Evolutionary conservation across 176 grass and related monocot species (phyloP), one percentile per base, ranked within the genome.

Genomic region (Hordeum vulgare): DNA sequence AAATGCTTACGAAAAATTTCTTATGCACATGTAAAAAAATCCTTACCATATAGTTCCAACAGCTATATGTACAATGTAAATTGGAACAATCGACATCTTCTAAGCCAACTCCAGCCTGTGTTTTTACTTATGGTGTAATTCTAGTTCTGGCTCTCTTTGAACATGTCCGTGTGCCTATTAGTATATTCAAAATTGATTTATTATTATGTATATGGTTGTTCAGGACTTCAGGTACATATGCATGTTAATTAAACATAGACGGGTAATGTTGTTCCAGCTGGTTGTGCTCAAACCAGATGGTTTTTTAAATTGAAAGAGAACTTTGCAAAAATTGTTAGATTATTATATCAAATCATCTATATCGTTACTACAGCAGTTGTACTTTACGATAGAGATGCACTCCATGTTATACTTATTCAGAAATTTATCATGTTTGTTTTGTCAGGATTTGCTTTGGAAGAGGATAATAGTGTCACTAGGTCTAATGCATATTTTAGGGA

Each of bases 281-380:
- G 88, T 79, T 84, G 93, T 93, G n/a, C 91, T 99, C 42, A 99
- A 99, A 94, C 68, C 88, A 54, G 89, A 99, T 73, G 96, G 91
- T 96, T 99, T 78, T 99, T 99, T 67, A 82, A 96, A 61, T 77
- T 99, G 36, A 99, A 99, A 85, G 96, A 99, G 88, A 99, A 99
- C 75, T 81, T 90, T 66, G 89, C 96, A 58, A 90, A 81, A 94
- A 84, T 59, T 93, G 96, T 96, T 63, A 82, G 91, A 66, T 51
- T 58, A 24, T 2, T 79, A 18, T 74, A 51, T 78, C 45, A 85
- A 41, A 54, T 62, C 11, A 1, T 41, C 7, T 63, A 3, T 44
- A 15, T 70, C 24, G 25, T 25, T 68, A 70, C 1, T 9, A 6
- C 17, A 6, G 12, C 40, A 27, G 13, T 5, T 67, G 67, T 68